These are phyloP conservation scores for Aspergillus sp. DNA, from an alignment of 2,329 filamentous ascomycete genomes.

Conservation along the genomic window DNA sequence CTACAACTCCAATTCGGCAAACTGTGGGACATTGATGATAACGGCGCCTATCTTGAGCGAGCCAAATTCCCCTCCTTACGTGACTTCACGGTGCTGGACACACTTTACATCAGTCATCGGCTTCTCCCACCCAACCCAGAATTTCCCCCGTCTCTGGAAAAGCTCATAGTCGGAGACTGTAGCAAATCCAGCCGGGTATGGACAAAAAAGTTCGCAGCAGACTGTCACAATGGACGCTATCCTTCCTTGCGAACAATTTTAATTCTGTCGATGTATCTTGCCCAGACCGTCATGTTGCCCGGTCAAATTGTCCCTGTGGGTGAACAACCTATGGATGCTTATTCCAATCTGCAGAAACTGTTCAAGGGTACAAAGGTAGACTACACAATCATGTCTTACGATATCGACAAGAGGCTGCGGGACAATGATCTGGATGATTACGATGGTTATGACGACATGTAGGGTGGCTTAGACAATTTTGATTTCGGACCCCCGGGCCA, in stretches of 20 bases:
- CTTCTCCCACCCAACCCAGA: constrained; percentile 20
- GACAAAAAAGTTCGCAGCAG: constrained; percentile 17
- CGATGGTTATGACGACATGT: neutral
- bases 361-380: constrained; percentile 19
- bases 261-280: constrained; percentile 18
- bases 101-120: constrained; percentile 15
- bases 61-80: constrained; percentile 17
- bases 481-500: too few relatives aligned
- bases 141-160: constrained; percentile 15
- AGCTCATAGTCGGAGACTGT: constrained; percentile 19
- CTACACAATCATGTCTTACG: constrained; percentile 13
- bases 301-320: constrained; percentile 13
- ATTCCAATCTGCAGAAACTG: constrained; percentile 8
- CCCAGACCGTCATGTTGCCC: constrained; percentile 13
- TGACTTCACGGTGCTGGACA: constrained; percentile 19
- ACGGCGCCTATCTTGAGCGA: neutral
- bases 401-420: neutral
- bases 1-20: constrained; percentile 9
- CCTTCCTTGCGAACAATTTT: constrained; percentile 14
- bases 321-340: constrained; percentile 17
- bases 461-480: too few relatives aligned
- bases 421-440: neutral
- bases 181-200: constrained; percentile 18
- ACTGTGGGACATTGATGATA: too few relatives aligned
- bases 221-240: constrained; percentile 17